Base-by-base conservation (phyloP, 495 filamentous ascomycete species). In the Annulohypoxylon stygium region DNA sequence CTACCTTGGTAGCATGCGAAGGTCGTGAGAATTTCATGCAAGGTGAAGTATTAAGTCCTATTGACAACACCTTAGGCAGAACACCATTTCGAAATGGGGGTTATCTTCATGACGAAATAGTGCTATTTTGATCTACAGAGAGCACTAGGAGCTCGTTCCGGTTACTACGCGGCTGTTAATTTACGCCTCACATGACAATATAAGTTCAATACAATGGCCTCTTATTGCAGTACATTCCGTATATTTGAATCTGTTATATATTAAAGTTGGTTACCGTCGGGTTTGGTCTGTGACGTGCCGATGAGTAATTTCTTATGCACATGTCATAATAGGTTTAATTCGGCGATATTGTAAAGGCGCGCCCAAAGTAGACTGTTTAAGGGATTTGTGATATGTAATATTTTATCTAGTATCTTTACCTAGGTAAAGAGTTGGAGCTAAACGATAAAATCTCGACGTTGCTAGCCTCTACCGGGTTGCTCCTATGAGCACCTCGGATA, bases 91-190 rank as follows among this genome's bases (percentile, higher is more conserved):
- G 9, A 39, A 34, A 65, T 53, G 45, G 65, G 39, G 54, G 59
- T 14, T 55, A 67, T 67, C 30, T 34, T 47, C 60, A 69, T 50
- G 34, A 59, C 34, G 20, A 63, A 65, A 68, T 59, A 59, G 41
- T 67, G 58, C 12, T 59, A 57, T 68, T 60, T 59, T n/a, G 58
- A 73, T 73, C 70, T 68, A 55, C 57, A 67, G 4, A 5, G 48
- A 57, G 41, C 39, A 34, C 58, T 50, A 61, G 63, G 47, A 25
- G 20, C 30, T 43, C 39, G n/a, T 50, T 58, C 61, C 36, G 47
- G 55, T 34, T 25, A 36, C 37, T 71, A 45, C n/a, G 53, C 45
- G 43, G n/a, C 25, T 62, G 30, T 18, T 37, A 43, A 61, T 26
- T 16, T 62, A 45, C 11, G 26, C 30, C 41, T 57, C 54, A 67